phyloP scores from a whole-genome alignment of 768 basidiomycete genomes.

The Gloeostereum incarnatum region DNA sequence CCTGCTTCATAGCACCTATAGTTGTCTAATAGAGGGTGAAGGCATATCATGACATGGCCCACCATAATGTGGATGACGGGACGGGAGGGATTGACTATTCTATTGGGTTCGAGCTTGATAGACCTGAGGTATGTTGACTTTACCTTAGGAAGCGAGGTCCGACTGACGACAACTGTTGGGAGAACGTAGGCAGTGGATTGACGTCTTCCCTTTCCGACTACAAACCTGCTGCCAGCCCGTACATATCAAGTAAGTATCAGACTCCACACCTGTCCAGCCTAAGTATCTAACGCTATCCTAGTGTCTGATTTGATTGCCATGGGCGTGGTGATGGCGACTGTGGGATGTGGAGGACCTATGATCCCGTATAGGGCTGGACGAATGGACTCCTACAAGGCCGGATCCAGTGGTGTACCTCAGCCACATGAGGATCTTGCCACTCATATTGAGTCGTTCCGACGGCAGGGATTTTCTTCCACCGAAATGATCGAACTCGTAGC shows the following conservation, averaged over 20 bases:
- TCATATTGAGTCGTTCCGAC: conserved; percentile 27
- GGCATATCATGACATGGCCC: conserved; percentile 44
- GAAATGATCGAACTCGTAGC: conserved; percentile 10
- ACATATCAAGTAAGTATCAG: conserved; percentile 27
- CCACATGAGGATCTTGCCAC: conserved; percentile 30
- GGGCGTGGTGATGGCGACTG: conserved; percentile 24
- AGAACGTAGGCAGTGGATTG: conserved; percentile 42
- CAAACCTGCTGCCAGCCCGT: conserved; percentile 29
- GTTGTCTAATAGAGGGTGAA: conserved; percentile 1
- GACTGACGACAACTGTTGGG: background rate
- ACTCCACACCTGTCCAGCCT: background rate
- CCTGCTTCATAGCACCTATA: background rate
- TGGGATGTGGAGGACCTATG: conserved; percentile 36
- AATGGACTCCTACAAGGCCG: conserved; percentile 27
- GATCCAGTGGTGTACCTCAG: conserved; percentile 30
- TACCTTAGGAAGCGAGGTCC: background rate
- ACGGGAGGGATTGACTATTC: conserved; percentile 43
- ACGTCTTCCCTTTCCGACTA: conserved; percentile 33
- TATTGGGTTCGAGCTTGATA: conserved; percentile 34
- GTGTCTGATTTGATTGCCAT: conserved; percentile 37
- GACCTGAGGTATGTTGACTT: conserved; percentile 24
- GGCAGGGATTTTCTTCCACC: conserved; percentile 26
- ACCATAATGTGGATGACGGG: conserved; percentile 33
- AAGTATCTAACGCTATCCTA: conserved; percentile 9
- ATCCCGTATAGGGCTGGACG: conserved; percentile 33